These are phyloP conservation scores for Elasticomyces elasticus DNA, from an alignment of 495 filamentous ascomycete genomes.

Conservation along the genomic window DNA sequence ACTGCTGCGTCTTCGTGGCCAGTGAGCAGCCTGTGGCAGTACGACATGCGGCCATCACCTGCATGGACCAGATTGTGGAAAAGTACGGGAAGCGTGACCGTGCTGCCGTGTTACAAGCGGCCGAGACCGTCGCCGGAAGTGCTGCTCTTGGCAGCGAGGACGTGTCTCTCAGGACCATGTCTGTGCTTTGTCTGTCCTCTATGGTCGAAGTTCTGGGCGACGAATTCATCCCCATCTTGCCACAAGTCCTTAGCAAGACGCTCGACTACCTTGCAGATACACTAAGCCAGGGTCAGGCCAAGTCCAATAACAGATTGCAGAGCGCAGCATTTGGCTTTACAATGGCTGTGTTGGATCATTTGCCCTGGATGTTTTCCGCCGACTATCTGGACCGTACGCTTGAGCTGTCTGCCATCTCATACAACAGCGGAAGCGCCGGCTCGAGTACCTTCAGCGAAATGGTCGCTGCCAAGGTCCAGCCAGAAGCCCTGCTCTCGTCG, in stretches of 20 bases:
- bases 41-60: constrained; percentile 71
- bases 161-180: constrained; percentile 61
- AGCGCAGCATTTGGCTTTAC: constrained; percentile 74
- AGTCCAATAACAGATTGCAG: constrained; percentile 53
- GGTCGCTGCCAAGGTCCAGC: constrained; percentile 60
- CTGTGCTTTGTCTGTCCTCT: constrained; percentile 78
- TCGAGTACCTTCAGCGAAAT: constrained; percentile 53
- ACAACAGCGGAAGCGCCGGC: constrained; percentile 44
- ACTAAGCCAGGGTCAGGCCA: constrained; percentile 42
- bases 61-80: constrained; percentile 81
- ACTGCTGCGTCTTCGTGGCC: constrained; percentile 61
- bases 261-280: constrained; percentile 58
- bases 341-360: constrained; percentile 61
- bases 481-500: constrained; percentile 56
- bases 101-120: constrained; percentile 52
- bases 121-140: constrained; percentile 62
- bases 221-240: constrained; percentile 70
- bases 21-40: constrained; percentile 54
- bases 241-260: constrained; percentile 58
- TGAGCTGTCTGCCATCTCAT: constrained; percentile 51
- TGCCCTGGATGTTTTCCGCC: constrained; percentile 77
- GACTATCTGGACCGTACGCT: constrained; percentile 61
- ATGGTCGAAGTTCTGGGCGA: constrained; percentile 80
- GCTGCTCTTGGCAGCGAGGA: constrained; percentile 66
- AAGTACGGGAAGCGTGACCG: constrained; percentile 83